Conservation (phyloP, 371 early-diverging fungal genomes). For the Circinella minor region DNA sequence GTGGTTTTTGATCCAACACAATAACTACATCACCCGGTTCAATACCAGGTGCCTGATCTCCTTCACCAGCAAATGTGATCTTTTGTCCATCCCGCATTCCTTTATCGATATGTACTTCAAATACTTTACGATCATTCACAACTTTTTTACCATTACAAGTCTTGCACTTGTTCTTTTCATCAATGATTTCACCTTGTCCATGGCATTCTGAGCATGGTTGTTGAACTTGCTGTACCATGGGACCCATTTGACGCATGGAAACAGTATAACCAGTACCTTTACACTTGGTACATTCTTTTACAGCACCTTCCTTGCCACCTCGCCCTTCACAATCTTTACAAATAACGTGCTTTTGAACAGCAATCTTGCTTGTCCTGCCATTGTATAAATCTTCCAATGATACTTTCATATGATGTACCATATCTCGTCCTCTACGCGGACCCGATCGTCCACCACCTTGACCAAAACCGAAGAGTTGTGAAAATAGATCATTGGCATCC, state of each 20-base stretch:
- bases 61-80: constrained; percentile 91
- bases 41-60: constrained; percentile 83
- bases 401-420: constrained; percentile 81
- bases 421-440: constrained; percentile 80
- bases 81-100: constrained; percentile 97
- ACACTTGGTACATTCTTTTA: constrained; percentile 76
- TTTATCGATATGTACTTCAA: constrained; percentile 86
- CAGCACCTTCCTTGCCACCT: constrained; percentile 74
- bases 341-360: constrained; percentile 85
- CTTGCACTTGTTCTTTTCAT: constrained; percentile 76
- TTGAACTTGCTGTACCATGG: constrained; percentile 98
- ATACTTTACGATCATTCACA: constrained; percentile 76
- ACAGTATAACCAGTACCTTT: constrained; percentile 86
- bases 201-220: constrained; percentile 89
- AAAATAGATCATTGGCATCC: constrained; percentile 89
- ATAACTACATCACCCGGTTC: constrained; percentile 88
- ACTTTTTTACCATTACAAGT: constrained; percentile 89
- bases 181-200: constrained; percentile 89
- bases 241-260: constrained; percentile 92
- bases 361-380: constrained; percentile 91
- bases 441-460: constrained; percentile 62
- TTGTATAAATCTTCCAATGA: constrained; percentile 94
- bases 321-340: constrained; percentile 85
- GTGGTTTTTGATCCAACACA: constrained; percentile 90
- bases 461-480: constrained; percentile 75